phyloP scores from a whole-genome alignment of 306 rosid species.

The Benincasa hispida region DNA sequence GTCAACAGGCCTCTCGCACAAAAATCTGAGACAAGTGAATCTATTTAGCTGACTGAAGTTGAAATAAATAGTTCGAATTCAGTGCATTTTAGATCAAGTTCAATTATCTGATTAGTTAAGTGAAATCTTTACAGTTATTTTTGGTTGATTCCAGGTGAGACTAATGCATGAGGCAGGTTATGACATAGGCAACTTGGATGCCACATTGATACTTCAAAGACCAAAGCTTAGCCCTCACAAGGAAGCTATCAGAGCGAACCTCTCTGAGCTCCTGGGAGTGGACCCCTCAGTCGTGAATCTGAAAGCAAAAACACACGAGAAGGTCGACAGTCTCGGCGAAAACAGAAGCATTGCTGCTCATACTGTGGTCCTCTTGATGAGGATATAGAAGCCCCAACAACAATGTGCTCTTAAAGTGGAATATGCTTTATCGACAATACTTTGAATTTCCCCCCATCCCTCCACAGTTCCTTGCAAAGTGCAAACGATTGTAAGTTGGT shows the following conservation, averaged over 20 bases:
- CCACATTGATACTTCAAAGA: constrained; percentile 86
- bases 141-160: constrained; percentile 45
- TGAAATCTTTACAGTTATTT: background rate
- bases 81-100: background rate
- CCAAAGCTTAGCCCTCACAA: constrained; percentile 95
- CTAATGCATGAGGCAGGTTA: constrained; percentile 89
- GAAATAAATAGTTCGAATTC: background rate
- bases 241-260: constrained; percentile 74
- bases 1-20: background rate
- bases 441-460: background rate
- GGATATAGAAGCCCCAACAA: constrained; percentile 25
- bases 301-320: constrained; percentile 96
- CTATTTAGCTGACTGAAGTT: background rate
- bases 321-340: constrained; percentile 94
- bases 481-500: background rate
- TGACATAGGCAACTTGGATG: constrained; percentile 83
- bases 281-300: constrained; percentile 79
- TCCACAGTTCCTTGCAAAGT: background rate
- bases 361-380: constrained; percentile 92
- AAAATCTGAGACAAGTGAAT: background rate
- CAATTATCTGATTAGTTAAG: background rate
- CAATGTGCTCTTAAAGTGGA: background rate
- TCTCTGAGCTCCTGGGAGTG: constrained; percentile 77
- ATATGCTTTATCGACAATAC: background rate
- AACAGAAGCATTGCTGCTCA: constrained; percentile 95